Evolutionary conservation across 768 basidiomycete species (phyloP).

Genomic region (Rhodotorula paludigena): DNA sequence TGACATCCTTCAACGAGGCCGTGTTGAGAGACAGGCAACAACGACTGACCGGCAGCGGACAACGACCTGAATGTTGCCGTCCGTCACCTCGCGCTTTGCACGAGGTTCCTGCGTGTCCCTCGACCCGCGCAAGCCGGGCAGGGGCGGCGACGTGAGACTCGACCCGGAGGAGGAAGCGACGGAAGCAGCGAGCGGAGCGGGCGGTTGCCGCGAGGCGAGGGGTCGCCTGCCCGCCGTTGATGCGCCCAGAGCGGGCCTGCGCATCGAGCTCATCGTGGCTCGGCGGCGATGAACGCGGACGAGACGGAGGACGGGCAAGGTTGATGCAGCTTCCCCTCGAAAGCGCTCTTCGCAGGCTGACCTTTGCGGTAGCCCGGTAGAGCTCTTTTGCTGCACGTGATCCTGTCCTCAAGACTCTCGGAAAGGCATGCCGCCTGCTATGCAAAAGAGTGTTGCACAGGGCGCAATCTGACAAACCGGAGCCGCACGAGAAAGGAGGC

Average conservation of each 20-base stretch:
- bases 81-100: background rate
- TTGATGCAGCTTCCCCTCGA: too few relatives aligned
- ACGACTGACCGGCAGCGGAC: constrained; percentile 65
- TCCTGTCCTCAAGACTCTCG: too few relatives aligned
- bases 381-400: too few relatives aligned
- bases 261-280: background rate
- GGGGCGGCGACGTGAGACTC: background rate
- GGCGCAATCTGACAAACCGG: too few relatives aligned
- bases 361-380: too few relatives aligned
- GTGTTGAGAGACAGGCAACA: background rate
- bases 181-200: background rate
- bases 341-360: too few relatives aligned
- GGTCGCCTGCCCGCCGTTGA: background rate
- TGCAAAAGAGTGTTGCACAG: too few relatives aligned
- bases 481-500: too few relatives aligned
- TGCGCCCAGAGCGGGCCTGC: background rate
- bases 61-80: constrained; percentile 81
- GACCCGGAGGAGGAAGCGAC: background rate
- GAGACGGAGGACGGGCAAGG: too few relatives aligned
- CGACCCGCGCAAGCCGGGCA: background rate
- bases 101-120: background rate
- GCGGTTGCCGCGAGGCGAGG: background rate
- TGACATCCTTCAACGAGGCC: background rate
- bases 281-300: too few relatives aligned
- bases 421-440: too few relatives aligned